phyloP scores from a whole-genome alignment of 2,329 filamentous ascomycete species.

The Talaromyces albobiverticillius region DNA sequence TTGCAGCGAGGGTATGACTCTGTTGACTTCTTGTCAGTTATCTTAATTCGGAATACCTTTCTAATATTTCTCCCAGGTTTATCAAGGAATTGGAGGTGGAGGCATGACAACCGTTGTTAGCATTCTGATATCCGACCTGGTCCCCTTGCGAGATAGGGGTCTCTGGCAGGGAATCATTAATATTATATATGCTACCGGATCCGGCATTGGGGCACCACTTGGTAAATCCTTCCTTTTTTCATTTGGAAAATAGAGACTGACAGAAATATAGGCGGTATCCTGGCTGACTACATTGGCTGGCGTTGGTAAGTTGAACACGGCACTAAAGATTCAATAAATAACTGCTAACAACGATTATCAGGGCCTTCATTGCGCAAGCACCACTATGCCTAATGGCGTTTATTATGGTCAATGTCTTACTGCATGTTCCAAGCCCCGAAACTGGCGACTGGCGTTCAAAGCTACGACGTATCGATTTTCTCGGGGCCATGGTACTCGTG shows the following conservation, averaged over 20 bases:
- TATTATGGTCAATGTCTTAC: conserved; percentile 58
- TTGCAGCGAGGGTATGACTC: conserved; percentile 54
- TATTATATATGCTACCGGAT: conserved; percentile 67
- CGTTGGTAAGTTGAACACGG: conserved; percentile 10
- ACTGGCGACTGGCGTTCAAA: conserved; percentile 64
- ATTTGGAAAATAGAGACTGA: not conserved
- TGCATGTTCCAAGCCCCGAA: conserved; percentile 59
- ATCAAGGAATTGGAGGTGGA: conserved; percentile 65
- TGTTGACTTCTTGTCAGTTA: conserved; percentile 20
- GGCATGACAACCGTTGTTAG: conserved; percentile 69
- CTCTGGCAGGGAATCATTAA: conserved; percentile 74
- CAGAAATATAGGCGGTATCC: conserved; percentile 47
- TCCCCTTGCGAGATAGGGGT: conserved; percentile 66
- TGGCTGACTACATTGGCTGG: conserved; percentile 58
- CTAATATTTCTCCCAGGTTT: conserved; percentile 34
- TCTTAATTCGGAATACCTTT: not conserved
- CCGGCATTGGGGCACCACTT: conserved; percentile 66
- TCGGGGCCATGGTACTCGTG: conserved; percentile 66
- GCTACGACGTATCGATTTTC: conserved; percentile 67
- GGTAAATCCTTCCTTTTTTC: conserved; percentile 33
- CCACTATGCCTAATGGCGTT: conserved; percentile 67
- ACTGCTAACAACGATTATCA: not conserved
- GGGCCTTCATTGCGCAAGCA: conserved; percentile 66
- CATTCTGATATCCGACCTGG: conserved; percentile 69
- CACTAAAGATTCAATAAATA: not conserved